phyloP scores from a whole-genome alignment of 73 alveolate species.

The Paramecium biaurelia region DNA sequence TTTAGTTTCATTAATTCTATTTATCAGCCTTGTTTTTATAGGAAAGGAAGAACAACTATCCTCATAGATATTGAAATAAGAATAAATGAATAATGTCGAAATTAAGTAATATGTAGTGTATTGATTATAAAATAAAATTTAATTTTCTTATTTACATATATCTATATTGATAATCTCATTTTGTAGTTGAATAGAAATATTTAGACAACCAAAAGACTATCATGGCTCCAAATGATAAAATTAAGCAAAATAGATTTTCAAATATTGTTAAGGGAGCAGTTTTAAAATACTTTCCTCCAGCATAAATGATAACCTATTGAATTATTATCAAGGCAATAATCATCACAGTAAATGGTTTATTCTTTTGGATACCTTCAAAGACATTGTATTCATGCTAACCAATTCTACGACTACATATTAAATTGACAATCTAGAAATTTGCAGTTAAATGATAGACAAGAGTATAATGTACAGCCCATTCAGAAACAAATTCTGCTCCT shows the following conservation, averaged over 20 bases:
- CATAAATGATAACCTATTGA: not conserved
- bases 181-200: not conserved
- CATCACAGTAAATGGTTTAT: slow-evolving; percentile 39
- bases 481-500: slow-evolving; percentile 47
- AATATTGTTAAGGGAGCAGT: not conserved
- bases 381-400: slow-evolving; percentile 45
- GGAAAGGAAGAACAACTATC: not conserved
- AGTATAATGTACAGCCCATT: slow-evolving; percentile 49
- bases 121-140: not conserved
- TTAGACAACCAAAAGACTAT: slow-evolving; percentile 28
- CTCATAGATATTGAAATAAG: not conserved
- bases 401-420: slow-evolving; percentile 3
- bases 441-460: slow-evolving; percentile 49
- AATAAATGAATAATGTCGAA: not conserved
- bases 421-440: not conserved
- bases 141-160: not conserved
- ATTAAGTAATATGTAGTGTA: not conserved
- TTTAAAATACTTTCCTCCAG: slow-evolving; percentile 34
- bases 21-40: not conserved
- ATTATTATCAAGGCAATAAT: not conserved
- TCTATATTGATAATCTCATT: not conserved
- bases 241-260: not conserved
- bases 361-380: slow-evolving; percentile 21
- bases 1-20: not conserved
- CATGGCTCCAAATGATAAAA: not conserved